phyloP scores from a whole-genome alignment of 208 protist species.

The Leptomonas seymouri region DNA sequence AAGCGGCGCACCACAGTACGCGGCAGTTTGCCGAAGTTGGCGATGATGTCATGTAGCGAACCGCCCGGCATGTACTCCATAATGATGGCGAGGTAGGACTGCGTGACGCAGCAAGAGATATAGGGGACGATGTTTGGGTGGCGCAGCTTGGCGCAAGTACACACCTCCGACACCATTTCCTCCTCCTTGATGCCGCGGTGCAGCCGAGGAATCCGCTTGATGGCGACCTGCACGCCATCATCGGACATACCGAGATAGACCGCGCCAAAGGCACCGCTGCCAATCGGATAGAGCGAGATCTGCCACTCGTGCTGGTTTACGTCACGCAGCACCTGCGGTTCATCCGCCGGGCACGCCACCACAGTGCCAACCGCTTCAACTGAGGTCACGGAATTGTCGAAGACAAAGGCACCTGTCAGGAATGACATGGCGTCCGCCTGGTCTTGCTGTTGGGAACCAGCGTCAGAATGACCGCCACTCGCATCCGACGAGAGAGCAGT shows the following conservation, averaged over 20 bases:
- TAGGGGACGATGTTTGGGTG: conserved; percentile 87
- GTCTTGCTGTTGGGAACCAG: conserved; percentile 8
- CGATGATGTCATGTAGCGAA: conserved; percentile 71
- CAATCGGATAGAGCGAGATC: conserved; percentile 63
- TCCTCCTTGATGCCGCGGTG: conserved; percentile 67
- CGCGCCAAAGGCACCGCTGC: conserved; percentile 66
- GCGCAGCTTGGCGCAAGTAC: conserved; percentile 54
- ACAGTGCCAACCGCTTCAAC: conserved; percentile 23
- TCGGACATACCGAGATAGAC: conserved; percentile 78
- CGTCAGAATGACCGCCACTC: conserved; percentile 11
- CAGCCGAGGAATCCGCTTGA: conserved; percentile 76
- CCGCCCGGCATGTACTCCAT: conserved; percentile 89
- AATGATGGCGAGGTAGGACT: conserved; percentile 72
- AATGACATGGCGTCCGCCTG: conserved; percentile 25
- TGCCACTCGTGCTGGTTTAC: conserved; percentile 62
- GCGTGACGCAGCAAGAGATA: conserved; percentile 64
- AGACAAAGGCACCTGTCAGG: conserved; percentile 33
- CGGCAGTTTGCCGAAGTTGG: conserved; percentile 70
- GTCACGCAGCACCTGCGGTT: conserved; percentile 62
- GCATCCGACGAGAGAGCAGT: conserved; percentile 2
- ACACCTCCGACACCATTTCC: conserved; percentile 68
- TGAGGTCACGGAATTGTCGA: conserved; percentile 25
- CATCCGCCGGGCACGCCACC: conserved; percentile 27
- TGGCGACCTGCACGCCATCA: conserved; percentile 76
- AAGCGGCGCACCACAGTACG: conserved; percentile 64